Percentiles rank a stretch among this genome's conserved stretches.
Evolutionary conservation across 164 flowering plant genomes (phyloP).

Genomic region (Vitis rotundifolia): DNA sequence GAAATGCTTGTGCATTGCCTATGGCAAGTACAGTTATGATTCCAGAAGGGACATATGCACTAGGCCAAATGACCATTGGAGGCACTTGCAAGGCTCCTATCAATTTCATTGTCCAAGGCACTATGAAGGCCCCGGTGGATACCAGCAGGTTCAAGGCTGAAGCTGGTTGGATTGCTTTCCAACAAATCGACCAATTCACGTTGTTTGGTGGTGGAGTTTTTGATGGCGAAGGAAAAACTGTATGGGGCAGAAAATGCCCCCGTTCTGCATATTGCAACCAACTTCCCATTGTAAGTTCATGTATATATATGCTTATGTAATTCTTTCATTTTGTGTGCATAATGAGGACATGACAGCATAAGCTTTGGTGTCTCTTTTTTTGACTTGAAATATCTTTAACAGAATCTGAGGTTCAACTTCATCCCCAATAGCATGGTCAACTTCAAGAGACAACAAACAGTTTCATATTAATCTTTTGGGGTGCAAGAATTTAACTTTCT

Average conservation of each 20-base stretch:
- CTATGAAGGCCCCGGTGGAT: no score
- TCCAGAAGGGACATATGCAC: slow-evolving; percentile 23
- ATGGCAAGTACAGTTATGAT: slow-evolving; percentile 18
- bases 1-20: slow-evolving; percentile 22
- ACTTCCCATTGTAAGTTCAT: slow-evolving; percentile 4
- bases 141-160: not conserved
- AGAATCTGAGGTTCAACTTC: slow-evolving; percentile 35
- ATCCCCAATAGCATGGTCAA: slow-evolving; percentile 21
- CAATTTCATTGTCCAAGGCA: no score
- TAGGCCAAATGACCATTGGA: slow-evolving; percentile 9
- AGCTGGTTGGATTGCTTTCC: slow-evolving; percentile 17
- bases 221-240: slow-evolving; percentile 21
- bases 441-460: slow-evolving; percentile 32
- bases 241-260: slow-evolving; percentile 21
- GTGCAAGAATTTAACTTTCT: slow-evolving; percentile 26
- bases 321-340: no score
- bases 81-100: slow-evolving; percentile 14
- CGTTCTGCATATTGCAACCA: slow-evolving; percentile 2
- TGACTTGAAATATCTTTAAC: not conserved
- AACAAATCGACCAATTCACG: slow-evolving; percentile 12
- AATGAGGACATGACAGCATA: no score
- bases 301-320: no score
- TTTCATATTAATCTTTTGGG: not conserved
- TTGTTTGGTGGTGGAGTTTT: slow-evolving; percentile 25
- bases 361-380: no score